Conservation (phyloP, 345 rosid species). For the Salix koriyanagi region DNA sequence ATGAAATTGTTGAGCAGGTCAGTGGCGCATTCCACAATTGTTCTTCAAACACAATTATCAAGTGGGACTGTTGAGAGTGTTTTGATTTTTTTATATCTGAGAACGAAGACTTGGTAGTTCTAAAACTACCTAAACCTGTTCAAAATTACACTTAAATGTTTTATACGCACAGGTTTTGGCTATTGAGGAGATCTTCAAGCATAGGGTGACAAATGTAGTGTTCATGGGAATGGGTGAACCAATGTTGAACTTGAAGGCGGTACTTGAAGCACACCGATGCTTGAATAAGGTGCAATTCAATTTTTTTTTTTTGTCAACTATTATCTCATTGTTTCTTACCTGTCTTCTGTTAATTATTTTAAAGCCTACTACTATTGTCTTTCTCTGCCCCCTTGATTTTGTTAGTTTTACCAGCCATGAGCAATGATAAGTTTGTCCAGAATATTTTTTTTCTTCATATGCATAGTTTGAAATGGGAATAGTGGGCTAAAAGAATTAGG, state of each 20-base stretch:
- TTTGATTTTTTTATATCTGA: neutral
- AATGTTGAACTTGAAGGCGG: constrained; percentile 88
- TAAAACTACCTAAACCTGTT: neutral
- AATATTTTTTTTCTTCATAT: neutral
- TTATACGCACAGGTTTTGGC: constrained; percentile 62
- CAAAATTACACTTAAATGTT: neutral
- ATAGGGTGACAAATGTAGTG: constrained; percentile 89
- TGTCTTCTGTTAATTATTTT: constrained; percentile 5
- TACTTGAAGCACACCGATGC: constrained; percentile 87
- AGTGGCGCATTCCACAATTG: neutral
- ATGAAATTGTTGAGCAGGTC: constrained; percentile 95
- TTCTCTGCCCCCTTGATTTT: neutral
- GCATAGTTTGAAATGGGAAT: neutral
- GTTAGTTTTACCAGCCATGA: neutral
- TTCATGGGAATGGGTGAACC: constrained; percentile 99
- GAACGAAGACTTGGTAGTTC: neutral
- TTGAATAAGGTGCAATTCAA: constrained; percentile 65
- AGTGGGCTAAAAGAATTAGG: neutral
- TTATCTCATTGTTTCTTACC: neutral
- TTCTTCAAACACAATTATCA: neutral
- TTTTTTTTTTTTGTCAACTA: neutral
- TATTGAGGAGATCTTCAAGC: constrained; percentile 81
- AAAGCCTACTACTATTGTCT: neutral
- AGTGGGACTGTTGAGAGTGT: neutral
- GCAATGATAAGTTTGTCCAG: too few species aligned